phyloP scores from a whole-genome alignment of 495 filamentous ascomycete species.

The Astrothelium macrocarpum region DNA sequence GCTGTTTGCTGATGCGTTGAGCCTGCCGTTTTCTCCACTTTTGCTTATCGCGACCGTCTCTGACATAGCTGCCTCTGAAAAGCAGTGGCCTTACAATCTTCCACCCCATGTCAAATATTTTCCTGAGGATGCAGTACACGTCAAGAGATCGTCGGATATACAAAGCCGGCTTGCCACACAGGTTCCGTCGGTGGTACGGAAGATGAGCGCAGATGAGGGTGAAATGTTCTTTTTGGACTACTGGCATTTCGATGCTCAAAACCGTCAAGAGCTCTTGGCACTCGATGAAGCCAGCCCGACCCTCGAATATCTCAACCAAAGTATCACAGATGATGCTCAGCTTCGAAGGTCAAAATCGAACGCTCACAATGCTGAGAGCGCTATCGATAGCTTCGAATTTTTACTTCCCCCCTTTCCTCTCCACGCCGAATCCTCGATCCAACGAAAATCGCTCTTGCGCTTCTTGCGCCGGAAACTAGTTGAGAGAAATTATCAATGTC shows the following conservation, averaged over 20 bases:
- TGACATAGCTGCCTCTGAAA: background rate
- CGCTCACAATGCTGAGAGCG: background rate
- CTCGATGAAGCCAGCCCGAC: background rate
- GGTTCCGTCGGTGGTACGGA: slow-evolving; percentile 44
- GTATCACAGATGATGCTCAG: background rate
- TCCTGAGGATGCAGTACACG: slow-evolving; percentile 30
- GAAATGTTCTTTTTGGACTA: slow-evolving; percentile 74
- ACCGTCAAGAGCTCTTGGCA: background rate
- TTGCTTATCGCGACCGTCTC: background rate
- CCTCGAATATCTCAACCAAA: background rate
- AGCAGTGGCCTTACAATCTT: slow-evolving; percentile 33
- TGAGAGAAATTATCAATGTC: slow-evolving; percentile 60
- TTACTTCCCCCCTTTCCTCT: slow-evolving; percentile 36
- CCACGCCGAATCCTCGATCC: slow-evolving; percentile 18
- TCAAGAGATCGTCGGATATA: slow-evolving; percentile 27
- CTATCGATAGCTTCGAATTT: slow-evolving; percentile 8
- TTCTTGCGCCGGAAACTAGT: slow-evolving; percentile 24
- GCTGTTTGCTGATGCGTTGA: background rate
- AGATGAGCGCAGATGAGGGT: slow-evolving; percentile 72
- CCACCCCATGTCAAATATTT: slow-evolving; percentile 38
- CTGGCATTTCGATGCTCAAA: slow-evolving; percentile 41
- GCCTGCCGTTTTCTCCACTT: background rate
- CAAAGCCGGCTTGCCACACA: slow-evolving; percentile 28
- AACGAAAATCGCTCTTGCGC: slow-evolving; percentile 4
- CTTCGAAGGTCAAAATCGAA: background rate